phyloP scores from a whole-genome alignment of 2,329 filamentous ascomycete species.

The Fusarium hostae region DNA sequence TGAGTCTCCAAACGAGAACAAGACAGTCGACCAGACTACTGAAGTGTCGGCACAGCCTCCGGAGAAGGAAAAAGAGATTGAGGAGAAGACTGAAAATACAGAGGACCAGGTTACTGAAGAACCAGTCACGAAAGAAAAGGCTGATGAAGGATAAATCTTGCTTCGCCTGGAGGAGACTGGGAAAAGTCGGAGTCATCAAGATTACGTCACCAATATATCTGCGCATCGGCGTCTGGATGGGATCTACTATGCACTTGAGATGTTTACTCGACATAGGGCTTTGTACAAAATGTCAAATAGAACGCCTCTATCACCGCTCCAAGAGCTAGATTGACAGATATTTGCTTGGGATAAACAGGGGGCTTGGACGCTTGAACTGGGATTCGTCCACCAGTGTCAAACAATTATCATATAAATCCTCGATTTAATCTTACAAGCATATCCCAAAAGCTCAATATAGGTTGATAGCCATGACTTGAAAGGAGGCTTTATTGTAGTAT shows the following conservation, averaged over 20 bases:
- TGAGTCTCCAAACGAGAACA: conserved; percentile 43
- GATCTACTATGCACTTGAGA: conserved; percentile 8
- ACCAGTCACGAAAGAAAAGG: conserved; percentile 2
- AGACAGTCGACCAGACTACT: background rate
- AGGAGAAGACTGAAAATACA: conserved; percentile 9
- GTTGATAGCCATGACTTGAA: background rate
- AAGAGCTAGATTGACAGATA: background rate
- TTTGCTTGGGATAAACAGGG: background rate
- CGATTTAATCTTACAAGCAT: background rate
- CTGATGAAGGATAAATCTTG: conserved; percentile 1
- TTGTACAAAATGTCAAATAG: conserved; percentile 23
- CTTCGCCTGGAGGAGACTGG: background rate
- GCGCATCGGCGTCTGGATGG: conserved; percentile 12
- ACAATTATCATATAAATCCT: background rate
- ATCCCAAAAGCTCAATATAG: background rate
- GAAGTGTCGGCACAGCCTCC: background rate
- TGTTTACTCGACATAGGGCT: background rate
- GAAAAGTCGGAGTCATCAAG: background rate
- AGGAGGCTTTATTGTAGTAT: background rate
- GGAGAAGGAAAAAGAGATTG: conserved; percentile 4
- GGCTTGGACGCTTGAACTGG: background rate
- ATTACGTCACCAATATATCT: background rate
- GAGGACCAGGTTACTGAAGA: conserved; percentile 7
- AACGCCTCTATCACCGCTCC: background rate
- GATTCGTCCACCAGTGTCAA: background rate